phyloP scores from a whole-genome alignment of 768 basidiomycete species.

The Hebeloma cylindrosporum region DNA sequence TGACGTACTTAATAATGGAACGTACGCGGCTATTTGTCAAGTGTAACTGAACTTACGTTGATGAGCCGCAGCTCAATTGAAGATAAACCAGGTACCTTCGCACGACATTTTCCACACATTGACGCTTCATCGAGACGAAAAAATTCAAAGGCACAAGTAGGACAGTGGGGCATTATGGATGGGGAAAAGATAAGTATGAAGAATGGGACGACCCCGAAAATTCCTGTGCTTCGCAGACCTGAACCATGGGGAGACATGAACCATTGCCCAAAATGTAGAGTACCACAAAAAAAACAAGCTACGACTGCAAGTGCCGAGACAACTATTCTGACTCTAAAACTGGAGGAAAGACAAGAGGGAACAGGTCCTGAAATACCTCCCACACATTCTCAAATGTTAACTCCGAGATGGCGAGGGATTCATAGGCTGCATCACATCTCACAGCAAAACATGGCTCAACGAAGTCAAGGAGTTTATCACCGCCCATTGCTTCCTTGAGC shows the following conservation, averaged over 20 bases:
- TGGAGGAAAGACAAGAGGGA: conserved; percentile 5
- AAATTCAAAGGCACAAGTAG: too few relatives aligned
- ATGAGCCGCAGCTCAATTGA: neutral
- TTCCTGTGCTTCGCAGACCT: too few relatives aligned
- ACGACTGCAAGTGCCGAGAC: neutral
- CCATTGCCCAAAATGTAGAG: neutral
- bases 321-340: neutral
- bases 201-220: too few relatives aligned
- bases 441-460: conserved; percentile 26
- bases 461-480: conserved; percentile 32
- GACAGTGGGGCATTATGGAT: too few relatives aligned
- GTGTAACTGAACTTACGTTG: neutral
- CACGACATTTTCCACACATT: too few relatives aligned
- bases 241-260: too few relatives aligned
- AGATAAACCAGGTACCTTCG: too few relatives aligned
- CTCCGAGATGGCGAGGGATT: conserved; percentile 13
- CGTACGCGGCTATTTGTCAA: neutral
- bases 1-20: neutral
- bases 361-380: conserved; percentile 22
- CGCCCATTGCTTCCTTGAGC: conserved; percentile 33
- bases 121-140: too few relatives aligned
- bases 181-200: too few relatives aligned
- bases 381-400: conserved; percentile 29
- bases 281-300: neutral
- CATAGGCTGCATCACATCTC: conserved; percentile 19